A percentile compares a stretch with the other conserved stretches of the same genome.
phyloP scores from a whole-genome alignment of 2,329 filamentous ascomycete genomes.

The Fusarium verticillioides region DNA sequence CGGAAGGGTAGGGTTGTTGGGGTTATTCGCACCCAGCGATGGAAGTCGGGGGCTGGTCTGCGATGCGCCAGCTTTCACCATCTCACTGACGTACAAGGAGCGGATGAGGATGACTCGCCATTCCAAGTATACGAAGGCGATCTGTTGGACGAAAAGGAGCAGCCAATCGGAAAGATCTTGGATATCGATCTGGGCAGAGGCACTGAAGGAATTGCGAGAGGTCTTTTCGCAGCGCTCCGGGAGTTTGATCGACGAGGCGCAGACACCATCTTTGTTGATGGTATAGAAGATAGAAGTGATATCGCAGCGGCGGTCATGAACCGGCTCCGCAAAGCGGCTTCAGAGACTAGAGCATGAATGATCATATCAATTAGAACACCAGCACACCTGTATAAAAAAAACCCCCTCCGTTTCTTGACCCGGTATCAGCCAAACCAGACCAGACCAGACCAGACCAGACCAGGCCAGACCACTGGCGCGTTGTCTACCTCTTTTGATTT shows the following conservation, averaged over 20 bases:
- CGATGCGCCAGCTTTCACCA: conserved; percentile 45
- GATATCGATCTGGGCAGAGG: conserved; percentile 80
- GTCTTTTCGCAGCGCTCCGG: conserved; percentile 86
- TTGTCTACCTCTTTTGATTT: conserved; percentile 36
- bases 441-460: conserved; percentile 20
- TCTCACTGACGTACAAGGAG: conserved; percentile 26
- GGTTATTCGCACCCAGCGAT: conserved; percentile 66
- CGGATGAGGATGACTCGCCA: conserved; percentile 45
- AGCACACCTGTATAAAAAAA: conserved; percentile 42
- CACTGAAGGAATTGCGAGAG: conserved; percentile 80
- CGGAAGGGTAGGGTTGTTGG: conserved; percentile 54
- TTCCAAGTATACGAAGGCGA: conserved; percentile 57
- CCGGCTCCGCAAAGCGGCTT: conserved; percentile 80
- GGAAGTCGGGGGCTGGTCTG: conserved; percentile 59
- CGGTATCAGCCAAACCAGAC: conserved; percentile 32
- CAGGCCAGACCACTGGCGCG: conserved; percentile 33
- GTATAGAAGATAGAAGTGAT: conserved; percentile 81
- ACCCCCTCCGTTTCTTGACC: conserved; percentile 19
- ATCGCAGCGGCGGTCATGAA: conserved; percentile 91
- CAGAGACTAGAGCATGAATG: conserved; percentile 64
- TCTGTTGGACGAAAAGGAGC: conserved; percentile 49
- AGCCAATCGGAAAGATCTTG: conserved; percentile 60
- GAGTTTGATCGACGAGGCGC: conserved; percentile 84
- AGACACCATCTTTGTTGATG: conserved; percentile 90
- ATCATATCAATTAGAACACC: conserved; percentile 47